Evolutionary conservation across 495 filamentous ascomycete species (phyloP), one percentile per base, ranked within the genome.

Genomic region (Friedmanniomyces endolithicus): DNA sequence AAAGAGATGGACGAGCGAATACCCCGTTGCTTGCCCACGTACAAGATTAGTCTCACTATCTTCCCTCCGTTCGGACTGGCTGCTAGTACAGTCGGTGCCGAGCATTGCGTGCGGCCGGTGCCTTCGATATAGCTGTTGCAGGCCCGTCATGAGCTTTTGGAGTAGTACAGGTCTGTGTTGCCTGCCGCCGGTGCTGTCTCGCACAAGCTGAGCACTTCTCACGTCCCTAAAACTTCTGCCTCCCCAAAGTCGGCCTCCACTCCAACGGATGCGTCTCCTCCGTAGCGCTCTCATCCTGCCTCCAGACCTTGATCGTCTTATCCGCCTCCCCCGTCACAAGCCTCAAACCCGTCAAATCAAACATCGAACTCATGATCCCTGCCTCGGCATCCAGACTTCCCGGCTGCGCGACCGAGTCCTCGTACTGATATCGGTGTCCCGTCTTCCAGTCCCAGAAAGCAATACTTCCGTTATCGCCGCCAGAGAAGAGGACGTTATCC

Each of bases 381-480:
- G 87, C 81, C 70, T 99, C 94, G 29, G 94, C 94, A 64, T 96
- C 90, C 20, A 99, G 72, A 33, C 84, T 88, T 52, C 94, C 92
- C 0, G 94, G 94, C 70, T 99, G 94, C 1, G 92, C 92, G 11
- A 83, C 88, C 6, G 86, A 94, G 48, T 97, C 88, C 11, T 89
- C 72, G 11, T 77, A 75, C 70, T 99, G 94, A 71, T 88, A 97
- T 20, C 84, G 76, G 63, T 97, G 79, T 0, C 94, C 94, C 2
- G 89, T 87, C 74, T 97, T 97, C 94, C 94, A 99, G 69, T 99
- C 94, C 86, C 88, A 99, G 76, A 99, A 97, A 61, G 80, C 85
- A 77, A 97, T 92, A 51, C 87, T 90, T 40, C 94, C 94, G 63
- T 97, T 94, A 60, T 99, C 94, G 46, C 85, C 90, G 11, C 94